Percentiles rank a stretch among this genome's conserved stretches.
These are phyloP conservation scores for Vigna reflexopilosa DNA, from an alignment of 306 rosid species.

Conservation along the genomic window DNA sequence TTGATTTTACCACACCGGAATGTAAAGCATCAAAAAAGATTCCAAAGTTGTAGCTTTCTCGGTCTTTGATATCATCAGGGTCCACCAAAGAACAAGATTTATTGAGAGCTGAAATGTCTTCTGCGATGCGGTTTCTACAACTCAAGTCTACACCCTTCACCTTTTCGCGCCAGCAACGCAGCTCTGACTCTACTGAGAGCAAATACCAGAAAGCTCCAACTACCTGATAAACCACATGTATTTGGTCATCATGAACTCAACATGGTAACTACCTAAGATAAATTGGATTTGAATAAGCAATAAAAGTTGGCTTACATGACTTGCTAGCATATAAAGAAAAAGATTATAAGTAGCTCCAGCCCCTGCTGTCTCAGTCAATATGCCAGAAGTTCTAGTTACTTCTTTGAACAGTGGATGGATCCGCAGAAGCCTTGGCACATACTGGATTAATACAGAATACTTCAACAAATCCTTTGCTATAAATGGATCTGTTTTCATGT, in stretches of 20 bases:
- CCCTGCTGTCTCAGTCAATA: slow-evolving; percentile 90
- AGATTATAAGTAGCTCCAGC: slow-evolving; percentile 90
- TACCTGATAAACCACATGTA: slow-evolving; percentile 51
- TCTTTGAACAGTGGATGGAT: slow-evolving; percentile 73
- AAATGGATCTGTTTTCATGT: slow-evolving; percentile 40
- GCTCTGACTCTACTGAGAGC: slow-evolving; percentile 64
- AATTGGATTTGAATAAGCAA: slow-evolving; percentile 4
- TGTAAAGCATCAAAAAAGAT: slow-evolving; percentile 69
- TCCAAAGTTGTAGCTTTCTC: slow-evolving; percentile 59
- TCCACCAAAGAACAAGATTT: slow-evolving; percentile 49
- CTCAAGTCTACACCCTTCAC: slow-evolving; percentile 17
- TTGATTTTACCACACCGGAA: slow-evolving; percentile 54
- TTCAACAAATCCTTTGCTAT: slow-evolving; percentile 60
- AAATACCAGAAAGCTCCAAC: slow-evolving; percentile 89
- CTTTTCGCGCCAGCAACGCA: slow-evolving; percentile 60
- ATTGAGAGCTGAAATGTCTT: not conserved
- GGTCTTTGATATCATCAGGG: slow-evolving; percentile 44
- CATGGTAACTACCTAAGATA: not conserved
- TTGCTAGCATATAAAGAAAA: slow-evolving; percentile 80
- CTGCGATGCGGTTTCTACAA: not conserved
- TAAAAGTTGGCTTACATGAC: slow-evolving; percentile 72
- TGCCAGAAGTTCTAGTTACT: slow-evolving; percentile 83
- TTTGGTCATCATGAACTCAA: slow-evolving; percentile 34
- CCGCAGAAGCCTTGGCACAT: slow-evolving; percentile 74
- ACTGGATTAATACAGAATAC: slow-evolving; percentile 58